Percentiles rank a stretch among this genome's conserved stretches.
Evolutionary conservation across 2,329 filamentous ascomycete species (phyloP).

Genomic region (Monilinia polystroma): DNA sequence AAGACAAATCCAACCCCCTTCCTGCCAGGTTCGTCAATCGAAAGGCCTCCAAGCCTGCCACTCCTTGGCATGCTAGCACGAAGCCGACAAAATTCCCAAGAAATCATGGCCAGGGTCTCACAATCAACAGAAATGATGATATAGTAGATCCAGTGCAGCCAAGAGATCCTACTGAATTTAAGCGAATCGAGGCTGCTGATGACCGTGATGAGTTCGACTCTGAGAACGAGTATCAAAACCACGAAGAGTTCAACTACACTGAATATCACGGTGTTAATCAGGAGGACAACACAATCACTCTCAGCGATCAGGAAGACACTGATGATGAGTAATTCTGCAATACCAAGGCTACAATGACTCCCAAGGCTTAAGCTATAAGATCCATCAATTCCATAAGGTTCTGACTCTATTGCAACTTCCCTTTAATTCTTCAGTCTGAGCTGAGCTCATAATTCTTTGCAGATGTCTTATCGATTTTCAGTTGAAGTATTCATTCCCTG

Average conservation of each 20-base stretch:
- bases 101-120: conserved; percentile 3
- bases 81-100: no score
- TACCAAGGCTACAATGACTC: neutral
- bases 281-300: neutral
- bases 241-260: neutral
- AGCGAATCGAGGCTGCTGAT: neutral
- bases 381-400: neutral
- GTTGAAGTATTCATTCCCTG: neutral
- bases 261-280: neutral
- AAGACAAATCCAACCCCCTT: neutral
- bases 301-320: conserved; percentile 3
- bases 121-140: neutral
- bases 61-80: neutral
- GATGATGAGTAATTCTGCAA: neutral
- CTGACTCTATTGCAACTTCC: neutral
- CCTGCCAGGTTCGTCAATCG: conserved; percentile 22
- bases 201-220: neutral
- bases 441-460: neutral
- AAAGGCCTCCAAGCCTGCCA: neutral
- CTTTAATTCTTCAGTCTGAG: neutral
- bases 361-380: neutral
- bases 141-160: no score
- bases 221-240: conserved; percentile 15
- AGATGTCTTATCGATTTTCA: neutral
- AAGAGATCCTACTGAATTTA: neutral